Conservation (phyloP, 1,284 basidiomycete species). For the Agaricales sp. region DNA sequence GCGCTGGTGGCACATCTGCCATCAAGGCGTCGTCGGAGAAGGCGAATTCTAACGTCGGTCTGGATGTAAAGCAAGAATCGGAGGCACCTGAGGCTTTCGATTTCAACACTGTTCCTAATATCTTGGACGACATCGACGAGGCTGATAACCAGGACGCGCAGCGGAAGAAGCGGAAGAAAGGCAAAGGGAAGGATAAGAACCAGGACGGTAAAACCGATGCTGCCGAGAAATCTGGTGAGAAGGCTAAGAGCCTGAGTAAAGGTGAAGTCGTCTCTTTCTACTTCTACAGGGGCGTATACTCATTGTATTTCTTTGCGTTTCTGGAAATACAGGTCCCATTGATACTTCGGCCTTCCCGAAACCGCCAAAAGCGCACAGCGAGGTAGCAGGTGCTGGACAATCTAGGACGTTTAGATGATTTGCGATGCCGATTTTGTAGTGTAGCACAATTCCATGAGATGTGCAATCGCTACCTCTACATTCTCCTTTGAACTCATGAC, state of each 20-base stretch:
- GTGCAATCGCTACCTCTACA: no score
- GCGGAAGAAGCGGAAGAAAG: slow-evolving; percentile 16
- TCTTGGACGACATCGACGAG: slow-evolving; percentile 59
- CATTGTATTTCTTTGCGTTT: slow-evolving; percentile 10
- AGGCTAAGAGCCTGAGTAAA: neutral
- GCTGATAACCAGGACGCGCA: slow-evolving; percentile 23
- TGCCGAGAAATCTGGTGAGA: neutral
- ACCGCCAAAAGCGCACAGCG: slow-evolving; percentile 56
- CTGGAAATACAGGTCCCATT: slow-evolving; percentile 20
- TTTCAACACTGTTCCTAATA: slow-evolving; percentile 64
- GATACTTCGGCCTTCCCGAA: slow-evolving; percentile 49
- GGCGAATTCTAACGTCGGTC: slow-evolving; percentile 9
- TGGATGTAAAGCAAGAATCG: slow-evolving; percentile 5
- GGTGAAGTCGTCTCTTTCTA: no score
- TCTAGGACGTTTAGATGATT: slow-evolving; percentile 56
- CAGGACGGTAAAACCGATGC: slow-evolving; percentile 32
- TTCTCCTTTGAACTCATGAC: no score
- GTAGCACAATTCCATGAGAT: no score
- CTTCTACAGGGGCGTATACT: no score
- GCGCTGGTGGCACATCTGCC: slow-evolving; percentile 21
- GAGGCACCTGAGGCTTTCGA: slow-evolving; percentile 51
- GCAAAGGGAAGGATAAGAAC: slow-evolving; percentile 38
- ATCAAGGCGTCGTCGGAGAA: slow-evolving; percentile 16
- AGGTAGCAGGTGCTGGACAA: slow-evolving; percentile 61
- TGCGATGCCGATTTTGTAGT: no score